Percentiles rank a stretch among this genome's conserved stretches.
phyloP scores from a whole-genome alignment of 192 early-diverging fungal genomes.

The Coemansia sp. region DNA sequence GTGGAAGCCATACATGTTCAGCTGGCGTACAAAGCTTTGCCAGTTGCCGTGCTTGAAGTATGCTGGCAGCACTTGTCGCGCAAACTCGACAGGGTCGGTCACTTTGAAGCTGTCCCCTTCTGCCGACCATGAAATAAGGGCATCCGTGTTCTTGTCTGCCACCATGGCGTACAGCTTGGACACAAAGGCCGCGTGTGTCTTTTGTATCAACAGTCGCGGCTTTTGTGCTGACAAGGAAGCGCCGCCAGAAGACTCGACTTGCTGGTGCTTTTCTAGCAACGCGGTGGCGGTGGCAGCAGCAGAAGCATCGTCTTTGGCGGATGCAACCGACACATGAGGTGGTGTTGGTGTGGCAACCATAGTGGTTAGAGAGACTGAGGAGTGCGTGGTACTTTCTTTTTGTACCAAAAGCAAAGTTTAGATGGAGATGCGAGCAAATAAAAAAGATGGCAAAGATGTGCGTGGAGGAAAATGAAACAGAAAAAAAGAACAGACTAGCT shows the following conservation, averaged over 20 bases:
- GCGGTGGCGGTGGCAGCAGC: neutral
- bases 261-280: neutral
- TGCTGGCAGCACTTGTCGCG: constrained; percentile 69
- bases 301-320: neutral
- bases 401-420: too few species aligned
- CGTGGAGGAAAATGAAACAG: neutral
- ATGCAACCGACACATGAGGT: neutral
- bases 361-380: neutral
- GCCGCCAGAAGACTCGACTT: neutral
- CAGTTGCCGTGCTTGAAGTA: constrained; percentile 92
- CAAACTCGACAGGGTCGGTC: constrained; percentile 76
- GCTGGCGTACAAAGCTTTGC: constrained; percentile 86
- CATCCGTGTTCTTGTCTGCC: constrained; percentile 27
- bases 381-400: neutral
- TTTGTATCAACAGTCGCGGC: constrained; percentile 40
- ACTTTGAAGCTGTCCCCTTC: constrained; percentile 83
- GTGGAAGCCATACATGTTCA: constrained; percentile 66
- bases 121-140: constrained; percentile 44
- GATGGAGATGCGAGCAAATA: neutral
- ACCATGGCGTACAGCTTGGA: constrained; percentile 56
- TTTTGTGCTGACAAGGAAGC: constrained; percentile 5
- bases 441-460: neutral
- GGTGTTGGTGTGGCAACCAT: neutral
- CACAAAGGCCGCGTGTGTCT: constrained; percentile 51
- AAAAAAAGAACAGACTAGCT: constrained; percentile 1